Evolutionary conservation across 2,329 filamentous ascomycete genomes (phyloP), one percentile per base, ranked within the genome.

Genomic region (Aspergillus tubingensis): DNA sequence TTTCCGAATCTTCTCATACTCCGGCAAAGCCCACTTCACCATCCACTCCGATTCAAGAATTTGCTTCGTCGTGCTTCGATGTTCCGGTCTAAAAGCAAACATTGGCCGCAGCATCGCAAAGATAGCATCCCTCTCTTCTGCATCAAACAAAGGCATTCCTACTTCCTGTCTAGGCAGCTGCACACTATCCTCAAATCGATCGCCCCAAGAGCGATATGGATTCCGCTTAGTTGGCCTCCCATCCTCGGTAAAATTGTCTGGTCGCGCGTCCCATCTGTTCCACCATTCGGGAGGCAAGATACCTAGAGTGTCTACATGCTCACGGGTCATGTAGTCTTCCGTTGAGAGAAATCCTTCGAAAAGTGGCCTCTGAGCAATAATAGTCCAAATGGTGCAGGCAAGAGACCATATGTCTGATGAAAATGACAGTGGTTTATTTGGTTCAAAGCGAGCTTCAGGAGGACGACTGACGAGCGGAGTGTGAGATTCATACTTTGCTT

Each of bases 391-490:
- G 0, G 70, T 57, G 56, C 73, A 79, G 0, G 69, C 72, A 3
- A 80, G 71, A n/a, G 72, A 76, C 77, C 76, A 80, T 15, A 79
- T 76, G 41, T 80, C 76, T 1, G 75, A 74, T 21, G 68, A 23
- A 41, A 74, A 75, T 1, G 72, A 71, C 6, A 79, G 68, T 13
- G 76, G 69, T 2, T 44, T 70, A 13, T 58, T 60, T 27, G 73
- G 69, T 32, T 77, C 73, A 57, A 80, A 79, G 11, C 67, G 65
- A 27, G 66, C 65, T 63, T 80, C 77, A 0, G 76, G 77, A 10
- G 75, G 72, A 32, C 30, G 30, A 32, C 4, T 32, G 30, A 32
- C 30, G 1, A 32, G 11, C 10, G 30, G 30, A 32, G 30, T 11
- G 11, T 32, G 30, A 32, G 30, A 32, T 32, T 11, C 1, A 32